A percentile compares a stretch with the other conserved stretches of the same genome.
phyloP scores from a whole-genome alignment of 169 alveolate species.

The Babesia microti region DNA sequence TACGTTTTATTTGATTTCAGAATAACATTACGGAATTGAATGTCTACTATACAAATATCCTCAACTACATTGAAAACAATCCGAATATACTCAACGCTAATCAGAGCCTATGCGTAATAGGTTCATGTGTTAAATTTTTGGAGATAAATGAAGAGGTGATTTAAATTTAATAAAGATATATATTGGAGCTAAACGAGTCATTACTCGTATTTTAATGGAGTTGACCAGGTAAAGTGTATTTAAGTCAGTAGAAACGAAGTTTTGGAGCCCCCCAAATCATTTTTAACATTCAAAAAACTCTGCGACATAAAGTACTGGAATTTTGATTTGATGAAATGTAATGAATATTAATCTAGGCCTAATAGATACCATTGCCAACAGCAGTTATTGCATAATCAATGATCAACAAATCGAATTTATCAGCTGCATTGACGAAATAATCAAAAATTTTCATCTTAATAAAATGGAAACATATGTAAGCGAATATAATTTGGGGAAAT shows the following conservation, averaged over 20 bases:
- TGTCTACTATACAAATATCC: too few relatives aligned
- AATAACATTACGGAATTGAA: too few relatives aligned
- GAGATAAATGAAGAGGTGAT: slow-evolving; percentile 4
- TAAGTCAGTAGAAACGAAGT: slow-evolving; percentile 7
- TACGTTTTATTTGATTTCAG: too few relatives aligned
- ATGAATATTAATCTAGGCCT: not conserved
- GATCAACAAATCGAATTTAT: not conserved
- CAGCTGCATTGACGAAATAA: not conserved
- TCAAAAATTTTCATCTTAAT: not conserved
- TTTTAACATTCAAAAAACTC: slow-evolving; percentile 1
- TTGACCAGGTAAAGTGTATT: slow-evolving; percentile 2
- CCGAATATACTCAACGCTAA: slow-evolving; percentile 8
- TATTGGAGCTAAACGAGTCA: slow-evolving; percentile 10
- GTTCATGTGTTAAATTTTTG: slow-evolving; percentile 18
- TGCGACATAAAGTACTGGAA: slow-evolving; percentile 12
- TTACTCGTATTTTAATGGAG: slow-evolving; percentile 4
- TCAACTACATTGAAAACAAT: slow-evolving; percentile 7
- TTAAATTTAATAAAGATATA: not conserved
- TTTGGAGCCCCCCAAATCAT: slow-evolving; percentile 1
- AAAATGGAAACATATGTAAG: not conserved
- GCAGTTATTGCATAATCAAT: not conserved
- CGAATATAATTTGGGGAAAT: not conserved
- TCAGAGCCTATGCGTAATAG: slow-evolving; percentile 18
- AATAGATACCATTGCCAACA: not conserved
- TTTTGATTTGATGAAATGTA: slow-evolving; percentile 3